Base-by-base conservation (phyloP, 345 rosid species). In the Boechera divaricarpa region DNA sequence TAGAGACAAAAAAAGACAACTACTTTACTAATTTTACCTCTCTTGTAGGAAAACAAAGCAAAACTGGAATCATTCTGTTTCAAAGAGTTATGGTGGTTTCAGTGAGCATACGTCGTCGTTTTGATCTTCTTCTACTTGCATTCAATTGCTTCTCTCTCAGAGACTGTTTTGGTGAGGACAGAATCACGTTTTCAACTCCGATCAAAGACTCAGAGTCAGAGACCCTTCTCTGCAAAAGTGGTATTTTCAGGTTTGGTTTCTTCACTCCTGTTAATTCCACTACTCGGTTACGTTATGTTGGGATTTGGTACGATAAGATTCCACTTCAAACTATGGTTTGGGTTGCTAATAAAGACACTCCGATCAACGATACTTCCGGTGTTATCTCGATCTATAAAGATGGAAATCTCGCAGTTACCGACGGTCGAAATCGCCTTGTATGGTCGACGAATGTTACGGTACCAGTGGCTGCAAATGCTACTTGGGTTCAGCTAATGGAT, bases 301-400 rank as follows among this genome's bases (percentile, higher is more conserved):
- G 91, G 51, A 83, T 89, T 21, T 89, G 90, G 91, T 85, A 76
- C 51, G 81, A 75, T 3, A 67, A 66, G 10, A 7, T 49, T n/a
- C 73, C 86, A 21, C 44, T 13, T 6, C 66, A 65, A 41, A 70
- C 79, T 18, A 76, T 80, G 26, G 71, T 87, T 31, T 85, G 89
- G 94, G 90, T 85, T 29, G 91, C 89, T 11, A 89, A 89, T 59
- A 79, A 75, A 72, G 73, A 86, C 71, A 55, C 57, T 7, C 94
- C 90, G 0, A 38, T 79, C 38, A 74, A 73, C 31, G 89, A 85
- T 68, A 77, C 85, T 33, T 88, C 88, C 0, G 87, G 87, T 47
- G 32, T 70, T 7, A 2, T 87, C 13, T 76, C 53, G n/a, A 81
- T 91, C 67, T 81, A 85, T 0, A 48, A 68, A 0, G 76, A 87